Base-by-base conservation (phyloP, 768 basidiomycete species). In the Glaciozyma martinii region DNA sequence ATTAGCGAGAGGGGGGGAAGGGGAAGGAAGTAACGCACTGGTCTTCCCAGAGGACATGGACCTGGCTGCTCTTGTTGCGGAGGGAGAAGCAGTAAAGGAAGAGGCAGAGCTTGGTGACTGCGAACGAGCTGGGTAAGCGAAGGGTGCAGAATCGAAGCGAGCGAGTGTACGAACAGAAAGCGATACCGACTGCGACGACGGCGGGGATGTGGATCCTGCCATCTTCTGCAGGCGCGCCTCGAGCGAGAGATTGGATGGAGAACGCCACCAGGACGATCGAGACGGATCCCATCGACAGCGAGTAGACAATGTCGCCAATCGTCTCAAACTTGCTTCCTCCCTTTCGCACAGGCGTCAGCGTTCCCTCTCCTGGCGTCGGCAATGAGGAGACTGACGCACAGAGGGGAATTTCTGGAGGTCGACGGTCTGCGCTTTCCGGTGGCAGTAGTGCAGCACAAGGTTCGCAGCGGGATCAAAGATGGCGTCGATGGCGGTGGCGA, bases 11-110 rank as follows among this genome's bases (percentile, higher is more conserved):
- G 82, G 79, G 72, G 91, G 29, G 29, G 27, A 33, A 21, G 21
- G 10, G 44, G 16, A 43, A 29, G 1, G 84, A 88, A n/a, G 91
- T 75, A 73, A 94, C 94, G 72, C 92, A 97, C 70, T 97, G 93
- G 74, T 98, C 94, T 76, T 95, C 89, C 91, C 90, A 97, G 33
- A 95, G 82, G n/a, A 95, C 84, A 54, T 84, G 83, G 3, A 99
- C 94, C 77, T 99, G 95, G 72, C 89, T 92, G 9, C 88, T 91
- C 68, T 83, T 84, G 40, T 81, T 82, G 33, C 89, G 84, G 53
- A 94, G 81, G 5, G 88, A 81, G 72, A 79, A 83, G 76, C 92
- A 92, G 77, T 91, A 95, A 6, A 91, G 44, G 78, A 98, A 98
- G 50, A 99, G 82, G 0, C 85, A 52, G 54, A 90, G 80, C 77